phyloP scores from a whole-genome alignment of 495 filamentous ascomycete species.

The Tuber melanosporum region DNA sequence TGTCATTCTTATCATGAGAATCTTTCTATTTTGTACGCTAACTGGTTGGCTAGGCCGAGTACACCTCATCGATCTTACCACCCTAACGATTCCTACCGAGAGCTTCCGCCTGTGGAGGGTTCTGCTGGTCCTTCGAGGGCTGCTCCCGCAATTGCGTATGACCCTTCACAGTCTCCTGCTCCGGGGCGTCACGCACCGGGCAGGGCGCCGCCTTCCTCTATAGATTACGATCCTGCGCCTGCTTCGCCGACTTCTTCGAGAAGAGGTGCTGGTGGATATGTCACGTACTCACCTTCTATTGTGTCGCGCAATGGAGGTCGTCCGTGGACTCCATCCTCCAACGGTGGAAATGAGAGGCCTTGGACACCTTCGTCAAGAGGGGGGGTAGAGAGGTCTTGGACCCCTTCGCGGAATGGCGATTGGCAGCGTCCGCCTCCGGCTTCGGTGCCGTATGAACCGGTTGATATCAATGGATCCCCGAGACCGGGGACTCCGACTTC shows the following conservation, averaged over 20 bases:
- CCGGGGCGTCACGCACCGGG: conserved; percentile 23
- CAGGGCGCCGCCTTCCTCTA: conserved; percentile 17
- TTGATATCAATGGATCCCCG: conserved; percentile 81
- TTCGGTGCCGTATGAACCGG: conserved; percentile 68
- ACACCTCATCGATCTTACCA: conserved; percentile 38
- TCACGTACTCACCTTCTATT: conserved; percentile 26
- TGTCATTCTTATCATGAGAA: background rate
- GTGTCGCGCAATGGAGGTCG: conserved; percentile 15
- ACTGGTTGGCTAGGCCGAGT: conserved; percentile 21
- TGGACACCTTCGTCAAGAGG: conserved; percentile 23
- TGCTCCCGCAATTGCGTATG: conserved; percentile 18
- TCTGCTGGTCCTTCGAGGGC: conserved; percentile 11
- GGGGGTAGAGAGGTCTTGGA: conserved; percentile 51
- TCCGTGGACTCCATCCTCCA: conserved; percentile 34
- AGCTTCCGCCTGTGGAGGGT: conserved; percentile 13
- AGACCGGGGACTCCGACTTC: conserved; percentile 70
- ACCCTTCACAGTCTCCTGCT: conserved; percentile 21
- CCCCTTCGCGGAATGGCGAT: conserved; percentile 57
- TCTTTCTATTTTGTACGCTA: conserved; percentile 7
- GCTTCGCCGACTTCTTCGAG: conserved; percentile 22
- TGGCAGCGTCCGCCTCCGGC: conserved; percentile 64
- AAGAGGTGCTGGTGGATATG: conserved; percentile 18
- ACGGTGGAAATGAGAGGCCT: conserved; percentile 12
- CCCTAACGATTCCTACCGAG: conserved; percentile 24
- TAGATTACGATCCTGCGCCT: conserved; percentile 27